Evolutionary conservation across 805 yeast species (phyloP).

Genomic region (Blastobotrys americana): DNA sequence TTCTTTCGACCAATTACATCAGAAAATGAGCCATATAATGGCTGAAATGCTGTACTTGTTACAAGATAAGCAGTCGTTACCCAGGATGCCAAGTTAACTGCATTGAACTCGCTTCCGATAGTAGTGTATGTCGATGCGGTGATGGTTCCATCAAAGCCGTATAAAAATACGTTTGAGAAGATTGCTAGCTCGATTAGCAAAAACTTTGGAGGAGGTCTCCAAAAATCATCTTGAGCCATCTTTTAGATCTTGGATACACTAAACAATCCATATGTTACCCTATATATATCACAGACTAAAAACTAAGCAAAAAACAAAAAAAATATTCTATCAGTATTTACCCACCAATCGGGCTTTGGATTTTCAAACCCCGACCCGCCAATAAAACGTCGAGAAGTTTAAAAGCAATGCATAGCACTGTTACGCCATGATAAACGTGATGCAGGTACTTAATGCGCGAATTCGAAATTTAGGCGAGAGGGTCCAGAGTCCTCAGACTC

Average conservation of each 20-base stretch:
- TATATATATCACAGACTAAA: no score
- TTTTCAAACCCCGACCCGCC: no score
- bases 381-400: no score
- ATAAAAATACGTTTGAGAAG: slow-evolving; percentile 35
- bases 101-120: slow-evolving; percentile 43
- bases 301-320: no score
- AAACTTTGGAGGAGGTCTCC: slow-evolving; percentile 3
- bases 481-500: slow-evolving; percentile 47
- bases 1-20: slow-evolving; percentile 39
- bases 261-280: no score
- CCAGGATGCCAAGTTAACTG: slow-evolving; percentile 49
- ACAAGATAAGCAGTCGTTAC: slow-evolving; percentile 57
- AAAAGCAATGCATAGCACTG: no score
- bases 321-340: no score
- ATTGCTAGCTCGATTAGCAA: slow-evolving; percentile 21
- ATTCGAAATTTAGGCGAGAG: slow-evolving; percentile 46
- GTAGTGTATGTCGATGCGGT: slow-evolving; percentile 44
- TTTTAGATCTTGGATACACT: no score
- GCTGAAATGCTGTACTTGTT: slow-evolving; percentile 63
- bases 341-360: no score
- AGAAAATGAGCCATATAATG: slow-evolving; percentile 56
- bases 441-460: slow-evolving; percentile 26
- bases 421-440: no score
- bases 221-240: not conserved
- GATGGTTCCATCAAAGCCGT: slow-evolving; percentile 44